These are phyloP conservation scores for Phytophthora vignae DNA, from an alignment of 352 stramenopile genomes.

Conservation along the genomic window DNA sequence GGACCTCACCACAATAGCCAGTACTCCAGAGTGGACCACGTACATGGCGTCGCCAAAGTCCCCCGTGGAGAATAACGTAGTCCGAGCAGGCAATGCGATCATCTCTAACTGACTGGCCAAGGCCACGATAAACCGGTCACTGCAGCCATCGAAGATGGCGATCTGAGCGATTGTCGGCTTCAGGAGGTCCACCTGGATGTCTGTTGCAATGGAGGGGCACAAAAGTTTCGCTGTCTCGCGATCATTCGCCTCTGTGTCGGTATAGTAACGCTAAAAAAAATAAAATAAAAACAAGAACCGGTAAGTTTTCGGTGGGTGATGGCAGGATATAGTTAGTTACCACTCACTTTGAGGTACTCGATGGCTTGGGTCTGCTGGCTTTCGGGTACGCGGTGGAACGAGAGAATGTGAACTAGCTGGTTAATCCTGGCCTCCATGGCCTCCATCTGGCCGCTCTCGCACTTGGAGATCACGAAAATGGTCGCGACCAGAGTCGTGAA, in stretches of 20 bases:
- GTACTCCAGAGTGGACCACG: constrained; percentile 72
- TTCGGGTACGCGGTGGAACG: constrained; percentile 67
- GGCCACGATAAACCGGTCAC: constrained; percentile 62
- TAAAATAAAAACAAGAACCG: background rate
- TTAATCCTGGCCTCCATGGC: constrained; percentile 69
- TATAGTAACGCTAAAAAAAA: constrained; percentile 60
- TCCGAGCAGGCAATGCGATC: constrained; percentile 64
- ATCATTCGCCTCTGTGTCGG: constrained; percentile 71
- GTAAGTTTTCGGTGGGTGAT: background rate
- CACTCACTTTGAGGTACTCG: constrained; percentile 57
- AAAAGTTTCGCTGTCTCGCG: constrained; percentile 71
- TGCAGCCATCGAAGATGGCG: constrained; percentile 69
- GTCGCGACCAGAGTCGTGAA: constrained; percentile 75
- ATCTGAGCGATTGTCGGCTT: constrained; percentile 60
- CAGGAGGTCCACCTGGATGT: constrained; percentile 78
- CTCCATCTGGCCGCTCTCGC: constrained; percentile 67
- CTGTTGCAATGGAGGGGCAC: constrained; percentile 77
- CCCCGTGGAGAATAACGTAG: constrained; percentile 59
- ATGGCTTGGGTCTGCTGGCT: constrained; percentile 63
- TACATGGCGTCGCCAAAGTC: constrained; percentile 78
- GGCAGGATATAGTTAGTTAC: too few relatives aligned
- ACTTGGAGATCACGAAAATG: constrained; percentile 85
- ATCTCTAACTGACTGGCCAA: constrained; percentile 73
- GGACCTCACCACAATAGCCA: constrained; percentile 62
- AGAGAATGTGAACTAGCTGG: constrained; percentile 73